Percentiles rank a stretch among this genome's conserved stretches.
phyloP scores from a whole-genome alignment of 2,329 filamentous ascomycete species.

The Podosphaera xanthii region DNA sequence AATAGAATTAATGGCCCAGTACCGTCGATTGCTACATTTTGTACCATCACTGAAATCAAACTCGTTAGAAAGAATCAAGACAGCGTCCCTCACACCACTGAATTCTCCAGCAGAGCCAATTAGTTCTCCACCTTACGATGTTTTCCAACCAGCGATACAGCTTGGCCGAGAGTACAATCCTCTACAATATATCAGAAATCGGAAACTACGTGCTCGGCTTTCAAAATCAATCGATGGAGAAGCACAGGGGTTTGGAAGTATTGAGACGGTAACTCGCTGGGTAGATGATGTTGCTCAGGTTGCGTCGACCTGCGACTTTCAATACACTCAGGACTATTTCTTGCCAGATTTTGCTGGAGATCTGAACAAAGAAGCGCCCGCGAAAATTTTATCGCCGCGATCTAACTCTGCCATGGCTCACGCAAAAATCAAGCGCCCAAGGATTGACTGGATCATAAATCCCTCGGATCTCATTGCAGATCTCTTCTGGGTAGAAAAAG shows the following conservation, averaged over 20 bases:
- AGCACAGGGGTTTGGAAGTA: slow-evolving; percentile 53
- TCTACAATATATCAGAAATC: slow-evolving; percentile 75
- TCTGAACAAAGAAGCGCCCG: slow-evolving; percentile 9
- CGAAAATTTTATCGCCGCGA: slow-evolving; percentile 17
- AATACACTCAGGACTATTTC: neutral
- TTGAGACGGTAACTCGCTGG: slow-evolving; percentile 51
- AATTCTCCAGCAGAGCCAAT: neutral
- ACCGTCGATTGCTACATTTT: slow-evolving; percentile 55
- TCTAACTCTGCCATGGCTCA: slow-evolving; percentile 17
- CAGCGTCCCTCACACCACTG: neutral
- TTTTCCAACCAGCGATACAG: neutral
- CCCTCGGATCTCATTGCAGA: slow-evolving; percentile 78
- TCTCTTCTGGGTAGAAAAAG: slow-evolving; percentile 71
- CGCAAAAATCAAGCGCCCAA: slow-evolving; percentile 42
- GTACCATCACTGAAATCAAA: slow-evolving; percentile 44
- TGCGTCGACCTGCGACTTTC: slow-evolving; percentile 8
- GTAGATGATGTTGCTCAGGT: slow-evolving; percentile 35
- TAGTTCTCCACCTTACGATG: neutral
- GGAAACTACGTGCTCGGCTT: slow-evolving; percentile 63
- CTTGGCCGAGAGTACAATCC: slow-evolving; percentile 68
- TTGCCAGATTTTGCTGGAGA: slow-evolving; percentile 16
- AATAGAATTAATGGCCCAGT: slow-evolving; percentile 68
- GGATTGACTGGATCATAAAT: slow-evolving; percentile 66
- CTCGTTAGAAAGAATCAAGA: neutral
- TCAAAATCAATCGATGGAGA: slow-evolving; percentile 52